These are phyloP conservation scores for Yamadazyma pseudoaaseri DNA, from an alignment of 1,139 yeast genomes.

Conservation along the genomic window DNA sequence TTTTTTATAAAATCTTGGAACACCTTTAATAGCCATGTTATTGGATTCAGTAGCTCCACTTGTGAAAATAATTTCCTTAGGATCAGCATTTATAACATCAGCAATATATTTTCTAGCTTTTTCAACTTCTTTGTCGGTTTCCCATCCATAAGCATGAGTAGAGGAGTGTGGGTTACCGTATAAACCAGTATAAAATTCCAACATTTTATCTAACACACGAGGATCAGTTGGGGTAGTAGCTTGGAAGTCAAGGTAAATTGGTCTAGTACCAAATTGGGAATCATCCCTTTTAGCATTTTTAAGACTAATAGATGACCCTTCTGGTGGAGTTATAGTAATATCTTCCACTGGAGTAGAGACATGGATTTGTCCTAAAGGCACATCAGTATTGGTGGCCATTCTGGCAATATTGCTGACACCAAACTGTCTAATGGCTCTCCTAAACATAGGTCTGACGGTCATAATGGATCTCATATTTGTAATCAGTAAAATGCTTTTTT, in stretches of 20 bases:
- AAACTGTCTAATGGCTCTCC: background rate
- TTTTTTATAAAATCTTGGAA: conserved; percentile 86
- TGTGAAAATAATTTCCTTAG: conserved; percentile 94
- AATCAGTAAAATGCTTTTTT: background rate
- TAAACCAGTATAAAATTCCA: conserved; percentile 86
- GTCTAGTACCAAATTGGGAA: conserved; percentile 63
- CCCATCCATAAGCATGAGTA: conserved; percentile 99
- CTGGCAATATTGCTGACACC: background rate
- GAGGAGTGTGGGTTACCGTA: conserved; percentile 98
- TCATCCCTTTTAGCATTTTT: conserved; percentile 48
- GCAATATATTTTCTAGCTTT: conserved; percentile 82
- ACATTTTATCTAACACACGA: conserved; percentile 90
- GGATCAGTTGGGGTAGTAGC: conserved; percentile 99
- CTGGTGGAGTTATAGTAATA: conserved; percentile 25
- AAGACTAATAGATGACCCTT: conserved; percentile 44
- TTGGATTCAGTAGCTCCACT: conserved; percentile 98
- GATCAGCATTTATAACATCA: conserved; percentile 82
- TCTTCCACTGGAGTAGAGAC: conserved; percentile 13
- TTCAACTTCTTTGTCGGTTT: conserved; percentile 90
- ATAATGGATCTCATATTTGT: conserved; percentile 2
- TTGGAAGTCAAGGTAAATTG: conserved; percentile 92
- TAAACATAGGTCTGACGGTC: conserved; percentile 1
- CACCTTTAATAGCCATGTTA: conserved; percentile 93
- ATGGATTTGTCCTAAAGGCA: conserved; percentile 13
- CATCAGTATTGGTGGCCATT: conserved; percentile 12